These are phyloP conservation scores for Cladosporium sp. DNA, from an alignment of 2,329 filamentous ascomycete species.

Conservation along the genomic window DNA sequence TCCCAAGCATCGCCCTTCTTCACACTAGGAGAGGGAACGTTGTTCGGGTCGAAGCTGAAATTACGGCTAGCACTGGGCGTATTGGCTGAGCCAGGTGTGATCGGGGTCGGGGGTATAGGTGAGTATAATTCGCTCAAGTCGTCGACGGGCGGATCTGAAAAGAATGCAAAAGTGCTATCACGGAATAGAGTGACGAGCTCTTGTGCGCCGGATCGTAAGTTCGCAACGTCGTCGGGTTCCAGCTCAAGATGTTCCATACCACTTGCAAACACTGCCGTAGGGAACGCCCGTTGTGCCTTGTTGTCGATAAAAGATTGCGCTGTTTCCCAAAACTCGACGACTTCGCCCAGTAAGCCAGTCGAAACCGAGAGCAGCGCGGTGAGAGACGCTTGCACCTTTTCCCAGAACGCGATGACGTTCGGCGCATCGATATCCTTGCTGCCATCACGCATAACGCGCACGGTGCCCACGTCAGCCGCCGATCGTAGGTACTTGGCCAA, in stretches of 20 bases:
- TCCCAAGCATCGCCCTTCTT: slow-evolving; percentile 83
- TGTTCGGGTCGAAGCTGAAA: slow-evolving; percentile 78
- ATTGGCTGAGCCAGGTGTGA: slow-evolving; percentile 63
- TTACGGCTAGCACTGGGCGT: slow-evolving; percentile 62
- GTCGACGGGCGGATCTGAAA: slow-evolving; percentile 83
- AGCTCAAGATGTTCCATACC: slow-evolving; percentile 87
- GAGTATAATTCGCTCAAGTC: slow-evolving; percentile 88
- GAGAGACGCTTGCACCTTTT: slow-evolving; percentile 77
- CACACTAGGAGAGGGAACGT: slow-evolving; percentile 71
- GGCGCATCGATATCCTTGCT: slow-evolving; percentile 70
- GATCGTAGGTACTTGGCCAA: slow-evolving; percentile 76
- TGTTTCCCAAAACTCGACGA: slow-evolving; percentile 92
- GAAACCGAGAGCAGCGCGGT: slow-evolving; percentile 70
- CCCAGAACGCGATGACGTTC: slow-evolving; percentile 88
- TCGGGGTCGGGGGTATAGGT: slow-evolving; percentile 70
- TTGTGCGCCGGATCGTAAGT: slow-evolving; percentile 74
- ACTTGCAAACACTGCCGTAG: slow-evolving; percentile 49
- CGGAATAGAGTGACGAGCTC: slow-evolving; percentile 84
- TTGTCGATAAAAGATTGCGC: slow-evolving; percentile 88
- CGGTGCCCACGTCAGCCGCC: slow-evolving; percentile 49
- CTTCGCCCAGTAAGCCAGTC: slow-evolving; percentile 81
- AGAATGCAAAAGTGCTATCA: slow-evolving; percentile 78
- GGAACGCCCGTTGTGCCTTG: slow-evolving; percentile 76
- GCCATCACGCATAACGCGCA: slow-evolving; percentile 36
- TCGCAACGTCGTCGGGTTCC: slow-evolving; percentile 66